Conservation (phyloP, 2,329 filamentous ascomycete species). For the Phialocephala sp. region DNA sequence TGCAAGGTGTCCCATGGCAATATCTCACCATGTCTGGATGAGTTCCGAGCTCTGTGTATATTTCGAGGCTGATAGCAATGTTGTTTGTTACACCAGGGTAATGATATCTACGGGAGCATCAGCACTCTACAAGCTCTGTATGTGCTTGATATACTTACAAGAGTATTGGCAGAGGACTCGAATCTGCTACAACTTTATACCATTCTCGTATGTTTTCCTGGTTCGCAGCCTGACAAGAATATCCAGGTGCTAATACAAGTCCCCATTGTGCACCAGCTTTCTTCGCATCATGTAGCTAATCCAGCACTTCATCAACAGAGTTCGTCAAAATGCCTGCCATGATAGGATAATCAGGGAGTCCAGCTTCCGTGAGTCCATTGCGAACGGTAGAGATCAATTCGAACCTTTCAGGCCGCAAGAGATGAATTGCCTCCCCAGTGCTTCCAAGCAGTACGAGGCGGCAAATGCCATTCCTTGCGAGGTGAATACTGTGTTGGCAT, state of each 20-base stretch:
- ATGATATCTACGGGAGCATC: conserved; percentile 46
- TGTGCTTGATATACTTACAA: conserved; percentile 50
- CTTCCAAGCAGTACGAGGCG: conserved; percentile 66
- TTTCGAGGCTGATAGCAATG: conserved; percentile 59
- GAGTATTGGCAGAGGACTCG: conserved; percentile 63
- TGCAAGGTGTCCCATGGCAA: no score
- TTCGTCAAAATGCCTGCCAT: conserved; percentile 62
- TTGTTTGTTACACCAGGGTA: conserved; percentile 70
- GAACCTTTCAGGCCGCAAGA: conserved; percentile 59
- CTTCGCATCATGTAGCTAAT: conserved; percentile 53
- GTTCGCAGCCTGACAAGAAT: conserved; percentile 61
- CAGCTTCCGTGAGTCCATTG: conserved; percentile 57
- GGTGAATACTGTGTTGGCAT: conserved; percentile 59
- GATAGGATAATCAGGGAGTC: conserved; percentile 62
- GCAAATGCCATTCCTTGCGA: conserved; percentile 61
- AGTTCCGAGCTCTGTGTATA: no score
- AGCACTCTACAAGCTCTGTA: not conserved
- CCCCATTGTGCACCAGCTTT: conserved; percentile 67
- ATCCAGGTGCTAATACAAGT: conserved; percentile 65
- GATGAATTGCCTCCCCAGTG: conserved; percentile 66
- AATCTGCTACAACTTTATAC: conserved; percentile 63
- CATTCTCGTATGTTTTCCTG: conserved; percentile 64
- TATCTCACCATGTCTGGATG: no score
- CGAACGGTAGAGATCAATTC: conserved; percentile 59
- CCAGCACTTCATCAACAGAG: conserved; percentile 59